Evolutionary conservation across 169 alveolate genomes (phyloP).

Genomic region (Gregarina niphandrodes): DNA sequence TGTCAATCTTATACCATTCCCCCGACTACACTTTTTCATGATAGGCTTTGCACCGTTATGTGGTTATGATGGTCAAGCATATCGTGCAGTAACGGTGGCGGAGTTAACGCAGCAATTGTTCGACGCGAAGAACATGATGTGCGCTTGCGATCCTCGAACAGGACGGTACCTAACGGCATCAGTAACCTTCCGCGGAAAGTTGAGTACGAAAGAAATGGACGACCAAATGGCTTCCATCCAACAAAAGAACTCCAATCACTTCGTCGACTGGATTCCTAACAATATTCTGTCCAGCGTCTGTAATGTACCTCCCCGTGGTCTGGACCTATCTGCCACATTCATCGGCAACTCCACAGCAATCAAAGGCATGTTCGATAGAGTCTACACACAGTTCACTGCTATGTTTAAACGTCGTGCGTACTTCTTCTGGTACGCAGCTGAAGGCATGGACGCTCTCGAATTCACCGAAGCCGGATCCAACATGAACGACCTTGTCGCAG

Average conservation of each 20-base stretch:
- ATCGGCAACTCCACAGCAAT: constrained; percentile 84
- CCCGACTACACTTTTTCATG: constrained; percentile 91
- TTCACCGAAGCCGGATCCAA: constrained; percentile 86
- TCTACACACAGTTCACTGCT: constrained; percentile 77
- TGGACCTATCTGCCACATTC: constrained; percentile 77
- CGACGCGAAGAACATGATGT: constrained; percentile 96
- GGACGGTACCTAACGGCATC: constrained; percentile 94
- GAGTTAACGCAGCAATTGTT: constrained; percentile 96
- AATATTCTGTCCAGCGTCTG: constrained; percentile 64
- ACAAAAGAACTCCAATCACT: constrained; percentile 82
- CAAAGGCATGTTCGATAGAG: constrained; percentile 77
- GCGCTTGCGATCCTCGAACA: constrained; percentile 96
- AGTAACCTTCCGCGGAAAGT: constrained; percentile 91
- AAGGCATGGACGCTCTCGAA: constrained; percentile 92
- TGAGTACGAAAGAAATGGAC: constrained; percentile 92
- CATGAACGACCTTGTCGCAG: constrained; percentile 77
- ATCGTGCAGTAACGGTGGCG: constrained; percentile 91
- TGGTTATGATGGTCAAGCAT: constrained; percentile 88
- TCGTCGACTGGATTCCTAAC: constrained; percentile 92
- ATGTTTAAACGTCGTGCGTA: constrained; percentile 86
- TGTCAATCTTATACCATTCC: constrained; percentile 92
- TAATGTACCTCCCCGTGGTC: constrained; percentile 84
- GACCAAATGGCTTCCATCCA: constrained; percentile 88
- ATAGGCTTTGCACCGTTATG: constrained; percentile 93
- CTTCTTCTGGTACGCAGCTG: constrained; percentile 87